These are phyloP conservation scores for Lithohypha guttulata DNA, from an alignment of 2,329 filamentous ascomycete genomes.

Conservation along the genomic window DNA sequence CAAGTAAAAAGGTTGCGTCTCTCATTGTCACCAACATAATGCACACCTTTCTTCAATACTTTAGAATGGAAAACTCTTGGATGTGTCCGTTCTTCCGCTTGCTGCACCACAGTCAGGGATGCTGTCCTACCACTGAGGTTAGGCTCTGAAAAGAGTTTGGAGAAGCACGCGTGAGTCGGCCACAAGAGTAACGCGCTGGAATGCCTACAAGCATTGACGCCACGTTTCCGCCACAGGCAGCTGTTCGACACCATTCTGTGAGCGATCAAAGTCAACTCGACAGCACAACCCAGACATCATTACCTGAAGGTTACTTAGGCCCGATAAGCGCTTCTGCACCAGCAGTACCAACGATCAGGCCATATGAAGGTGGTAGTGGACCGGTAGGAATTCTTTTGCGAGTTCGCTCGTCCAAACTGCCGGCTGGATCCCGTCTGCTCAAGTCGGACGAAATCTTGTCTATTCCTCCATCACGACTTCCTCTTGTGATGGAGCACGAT, in stretches of 20 bases:
- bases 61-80: no score
- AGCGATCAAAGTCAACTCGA: background rate
- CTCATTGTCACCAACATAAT: no score
- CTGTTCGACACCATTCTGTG: background rate
- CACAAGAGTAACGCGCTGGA: background rate
- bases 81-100: no score
- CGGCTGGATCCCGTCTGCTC: slow-evolving; percentile 2
- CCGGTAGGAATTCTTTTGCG: background rate
- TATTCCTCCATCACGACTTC: slow-evolving; percentile 7
- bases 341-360: background rate
- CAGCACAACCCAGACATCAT: background rate
- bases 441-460: slow-evolving; percentile 5
- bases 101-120: no score
- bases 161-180: background rate
- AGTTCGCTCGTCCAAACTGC: no score
- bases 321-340: background rate
- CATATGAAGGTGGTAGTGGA: slow-evolving; percentile 1
- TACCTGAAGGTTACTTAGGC: background rate
- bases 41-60: no score
- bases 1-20: no score
- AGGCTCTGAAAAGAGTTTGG: no score
- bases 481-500: slow-evolving; percentile 33
- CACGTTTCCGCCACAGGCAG: background rate
- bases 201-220: background rate
- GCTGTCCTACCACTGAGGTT: no score